phyloP scores from a whole-genome alignment of 1,284 basidiomycete species.

The Schizophyllum commune region DNA sequence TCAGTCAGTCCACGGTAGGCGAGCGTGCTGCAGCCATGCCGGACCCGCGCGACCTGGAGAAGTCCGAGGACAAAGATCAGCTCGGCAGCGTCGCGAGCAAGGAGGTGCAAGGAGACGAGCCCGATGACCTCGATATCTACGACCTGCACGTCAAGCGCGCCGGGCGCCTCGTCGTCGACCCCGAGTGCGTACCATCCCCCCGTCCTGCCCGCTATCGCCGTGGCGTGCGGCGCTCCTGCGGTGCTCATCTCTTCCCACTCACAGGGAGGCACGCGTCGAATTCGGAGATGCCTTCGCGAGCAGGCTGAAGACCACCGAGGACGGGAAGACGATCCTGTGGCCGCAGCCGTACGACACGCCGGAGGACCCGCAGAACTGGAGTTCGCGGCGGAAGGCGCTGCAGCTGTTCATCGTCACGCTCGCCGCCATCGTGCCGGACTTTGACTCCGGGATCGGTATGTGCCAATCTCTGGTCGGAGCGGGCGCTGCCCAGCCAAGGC shows the following conservation, averaged over 20 bases:
- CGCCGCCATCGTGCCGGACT: conserved; percentile 8
- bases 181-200: conserved; percentile 32
- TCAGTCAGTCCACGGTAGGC: no score
- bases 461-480: background rate
- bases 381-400: conserved; percentile 36
- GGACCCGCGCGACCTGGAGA: background rate
- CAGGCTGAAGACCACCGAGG: conserved; percentile 20
- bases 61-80: background rate
- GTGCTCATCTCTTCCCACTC: background rate
- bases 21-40: background rate
- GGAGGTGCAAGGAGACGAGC: background rate
- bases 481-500: background rate
- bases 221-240: background rate
- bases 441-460: conserved; percentile 2
- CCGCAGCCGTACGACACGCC: conserved; percentile 52
- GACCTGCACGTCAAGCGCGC: conserved; percentile 47
- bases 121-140: background rate
- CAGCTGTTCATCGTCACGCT: conserved; percentile 54
- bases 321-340: conserved; percentile 44
- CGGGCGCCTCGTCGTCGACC: conserved; percentile 56
- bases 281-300: conserved; percentile 25
- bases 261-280: conserved; percentile 28
- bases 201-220: background rate
- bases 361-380: conserved; percentile 60
- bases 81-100: background rate